A percentile compares a stretch with the other conserved stretches of the same genome.
These are phyloP conservation scores for Hemisphaericaspora xylanilytica DNA, from an alignment of 1,139 yeast species.

Conservation along the genomic window DNA sequence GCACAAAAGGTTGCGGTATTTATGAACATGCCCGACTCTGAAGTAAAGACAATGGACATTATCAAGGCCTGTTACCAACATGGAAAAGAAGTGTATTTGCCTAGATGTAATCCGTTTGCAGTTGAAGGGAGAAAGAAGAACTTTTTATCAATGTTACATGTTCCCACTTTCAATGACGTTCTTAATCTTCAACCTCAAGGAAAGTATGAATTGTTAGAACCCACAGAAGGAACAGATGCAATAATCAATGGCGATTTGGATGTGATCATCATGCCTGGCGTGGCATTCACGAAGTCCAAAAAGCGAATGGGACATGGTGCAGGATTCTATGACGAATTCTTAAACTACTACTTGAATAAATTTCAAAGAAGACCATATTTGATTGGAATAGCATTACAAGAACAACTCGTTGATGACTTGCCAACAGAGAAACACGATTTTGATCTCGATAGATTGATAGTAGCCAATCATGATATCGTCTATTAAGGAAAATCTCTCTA, in stretches of 20 bases:
- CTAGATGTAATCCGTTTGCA: slow-evolving; percentile 38
- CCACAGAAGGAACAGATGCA: slow-evolving; percentile 40
- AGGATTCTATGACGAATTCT: slow-evolving; percentile 85
- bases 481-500: neutral
- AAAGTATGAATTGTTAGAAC: slow-evolving; percentile 66
- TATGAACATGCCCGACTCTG: slow-evolving; percentile 66
- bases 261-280: slow-evolving; percentile 77
- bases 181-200: slow-evolving; percentile 61
- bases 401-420: slow-evolving; percentile 59
- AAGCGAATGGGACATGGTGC: slow-evolving; percentile 87
- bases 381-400: slow-evolving; percentile 68
- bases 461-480: slow-evolving; percentile 3
- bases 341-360: slow-evolving; percentile 46
- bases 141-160: slow-evolving; percentile 57
- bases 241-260: slow-evolving; percentile 53
- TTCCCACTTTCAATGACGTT: slow-evolving; percentile 44
- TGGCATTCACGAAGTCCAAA: slow-evolving; percentile 62
- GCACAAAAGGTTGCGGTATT: slow-evolving; percentile 58
- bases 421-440: slow-evolving; percentile 76
- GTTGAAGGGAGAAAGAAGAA: slow-evolving; percentile 32
- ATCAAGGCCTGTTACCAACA: slow-evolving; percentile 48
- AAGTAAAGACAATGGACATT: slow-evolving; percentile 53
- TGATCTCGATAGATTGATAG: slow-evolving; percentile 55
- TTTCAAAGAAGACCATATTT: slow-evolving; percentile 39
- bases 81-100: slow-evolving; percentile 49